phyloP scores from a whole-genome alignment of 1,139 yeast genomes.

The Pichia sp. region DNA sequence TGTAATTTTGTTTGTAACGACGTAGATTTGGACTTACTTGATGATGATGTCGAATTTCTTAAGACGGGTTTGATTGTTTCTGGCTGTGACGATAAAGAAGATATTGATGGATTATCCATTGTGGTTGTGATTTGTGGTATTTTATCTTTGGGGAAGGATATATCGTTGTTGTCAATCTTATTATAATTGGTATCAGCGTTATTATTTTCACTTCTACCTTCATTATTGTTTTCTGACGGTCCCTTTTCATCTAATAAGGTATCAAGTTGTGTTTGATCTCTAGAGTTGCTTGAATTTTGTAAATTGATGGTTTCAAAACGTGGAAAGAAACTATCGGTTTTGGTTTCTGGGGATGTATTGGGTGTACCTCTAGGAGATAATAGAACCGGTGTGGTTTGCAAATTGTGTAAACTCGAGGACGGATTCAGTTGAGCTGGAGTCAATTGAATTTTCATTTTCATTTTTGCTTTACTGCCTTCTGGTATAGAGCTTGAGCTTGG shows the following conservation, averaged over 20 bases:
- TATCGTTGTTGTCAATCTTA: neutral
- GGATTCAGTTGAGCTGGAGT: constrained; percentile 1
- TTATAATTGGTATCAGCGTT: neutral
- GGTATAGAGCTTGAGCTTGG: constrained; percentile 7
- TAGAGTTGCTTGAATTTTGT: constrained; percentile 3
- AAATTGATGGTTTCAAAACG: constrained; percentile 10
- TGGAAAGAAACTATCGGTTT: constrained; percentile 6
- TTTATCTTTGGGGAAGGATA: neutral
- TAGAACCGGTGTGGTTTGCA: constrained; percentile 21
- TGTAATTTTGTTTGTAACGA: constrained; percentile 9
- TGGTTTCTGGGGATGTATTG: constrained; percentile 20
- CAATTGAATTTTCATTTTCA: constrained; percentile 17
- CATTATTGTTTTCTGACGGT: neutral
- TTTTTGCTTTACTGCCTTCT: constrained; percentile 13
- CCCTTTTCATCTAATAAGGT: constrained; percentile 4
- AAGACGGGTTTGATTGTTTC: neutral
- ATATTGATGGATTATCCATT: too few species aligned
- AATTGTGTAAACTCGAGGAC: constrained; percentile 10
- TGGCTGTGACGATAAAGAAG: neutral
- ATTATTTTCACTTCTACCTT: neutral
- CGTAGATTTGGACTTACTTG: neutral
- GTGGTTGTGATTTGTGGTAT: neutral
- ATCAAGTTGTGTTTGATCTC: constrained; percentile 10
- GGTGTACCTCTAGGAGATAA: constrained; percentile 29
- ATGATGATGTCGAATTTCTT: neutral